Conservation (phyloP, 2,329 filamentous ascomycete genomes). For the Colletotrichum neosansevieriae region DNA sequence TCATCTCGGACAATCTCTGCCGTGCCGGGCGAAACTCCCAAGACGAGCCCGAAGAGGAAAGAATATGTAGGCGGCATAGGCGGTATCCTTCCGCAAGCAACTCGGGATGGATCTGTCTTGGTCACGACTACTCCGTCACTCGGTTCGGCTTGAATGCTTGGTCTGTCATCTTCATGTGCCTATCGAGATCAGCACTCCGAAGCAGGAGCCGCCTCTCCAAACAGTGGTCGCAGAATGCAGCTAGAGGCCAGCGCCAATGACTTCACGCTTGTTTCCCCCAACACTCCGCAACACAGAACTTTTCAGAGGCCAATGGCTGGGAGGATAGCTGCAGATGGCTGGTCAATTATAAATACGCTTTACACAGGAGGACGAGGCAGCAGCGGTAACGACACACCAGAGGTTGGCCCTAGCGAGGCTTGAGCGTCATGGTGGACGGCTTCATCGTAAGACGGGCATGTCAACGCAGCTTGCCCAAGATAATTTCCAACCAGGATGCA, state of each 20-base stretch:
- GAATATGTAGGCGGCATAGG: neutral
- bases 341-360: conserved; percentile 24
- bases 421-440: conserved; percentile 4
- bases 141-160: too few species aligned
- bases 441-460: conserved; percentile 34
- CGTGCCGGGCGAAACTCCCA: neutral
- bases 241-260: conserved; percentile 4
- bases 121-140: too few species aligned
- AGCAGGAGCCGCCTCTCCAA: conserved; percentile 14
- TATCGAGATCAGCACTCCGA: neutral
- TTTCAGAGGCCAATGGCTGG: conserved; percentile 1
- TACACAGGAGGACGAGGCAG: conserved; percentile 12
- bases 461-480: too few species aligned
- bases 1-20: neutral
- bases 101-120: neutral
- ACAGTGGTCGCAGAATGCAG: neutral
- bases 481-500: too few species aligned
- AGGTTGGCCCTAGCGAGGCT: conserved; percentile 4
- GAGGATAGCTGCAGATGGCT: conserved; percentile 22
- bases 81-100: neutral
- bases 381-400: conserved; percentile 1
- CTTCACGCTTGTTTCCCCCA: conserved; percentile 20
- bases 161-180: neutral
- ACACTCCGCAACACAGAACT: neutral
- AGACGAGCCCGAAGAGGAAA: neutral